A percentile compares a stretch with the other conserved stretches of the same genome.
Conservation (phyloP, 192 early-diverging fungal species). For the Coemansia sp. region DNA sequence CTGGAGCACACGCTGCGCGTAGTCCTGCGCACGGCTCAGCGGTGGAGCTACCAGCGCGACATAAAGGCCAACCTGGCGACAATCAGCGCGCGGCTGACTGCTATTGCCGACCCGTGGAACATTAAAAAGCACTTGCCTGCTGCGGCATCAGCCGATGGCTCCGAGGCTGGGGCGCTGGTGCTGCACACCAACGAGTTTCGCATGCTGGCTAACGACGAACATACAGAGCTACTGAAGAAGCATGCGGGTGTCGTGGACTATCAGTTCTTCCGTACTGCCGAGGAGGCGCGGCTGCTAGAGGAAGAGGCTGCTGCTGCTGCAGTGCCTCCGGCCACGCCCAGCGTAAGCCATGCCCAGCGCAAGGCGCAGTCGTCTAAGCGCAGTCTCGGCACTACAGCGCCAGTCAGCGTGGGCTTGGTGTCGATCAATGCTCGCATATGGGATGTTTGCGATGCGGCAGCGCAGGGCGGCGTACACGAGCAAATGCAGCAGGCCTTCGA, state of each 20-base stretch:
- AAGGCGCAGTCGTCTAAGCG: slow-evolving; percentile 13
- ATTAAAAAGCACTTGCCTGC: slow-evolving; percentile 29
- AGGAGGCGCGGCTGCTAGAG: slow-evolving; percentile 47
- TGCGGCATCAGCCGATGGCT: neutral
- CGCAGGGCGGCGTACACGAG: slow-evolving; percentile 24
- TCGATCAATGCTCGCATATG: slow-evolving; percentile 60
- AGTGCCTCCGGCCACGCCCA: slow-evolving; percentile 13
- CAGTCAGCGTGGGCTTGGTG: slow-evolving; percentile 36
- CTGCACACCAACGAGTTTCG: slow-evolving; percentile 53
- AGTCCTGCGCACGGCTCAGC: slow-evolving; percentile 85
- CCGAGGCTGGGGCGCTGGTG: slow-evolving; percentile 4
- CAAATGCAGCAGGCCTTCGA: slow-evolving; percentile 60
- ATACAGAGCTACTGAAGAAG: slow-evolving; percentile 20
- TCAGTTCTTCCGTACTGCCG: slow-evolving; percentile 54
- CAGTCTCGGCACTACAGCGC: slow-evolving; percentile 1
- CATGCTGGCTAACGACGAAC: slow-evolving; percentile 29
- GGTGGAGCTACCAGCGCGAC: slow-evolving; percentile 82
- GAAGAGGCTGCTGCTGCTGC: slow-evolving; percentile 8
- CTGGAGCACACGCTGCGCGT: slow-evolving; percentile 78
- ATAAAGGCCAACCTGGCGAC: slow-evolving; percentile 43
- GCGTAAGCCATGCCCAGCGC: slow-evolving; percentile 15
- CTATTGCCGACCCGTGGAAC: slow-evolving; percentile 48
- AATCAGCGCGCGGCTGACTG: slow-evolving; percentile 42
- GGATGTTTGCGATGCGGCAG: slow-evolving; percentile 19
- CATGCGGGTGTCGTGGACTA: slow-evolving; percentile 37